Conservation (phyloP, 2,329 filamentous ascomycete genomes). For the Fusarium annulatum region DNA sequence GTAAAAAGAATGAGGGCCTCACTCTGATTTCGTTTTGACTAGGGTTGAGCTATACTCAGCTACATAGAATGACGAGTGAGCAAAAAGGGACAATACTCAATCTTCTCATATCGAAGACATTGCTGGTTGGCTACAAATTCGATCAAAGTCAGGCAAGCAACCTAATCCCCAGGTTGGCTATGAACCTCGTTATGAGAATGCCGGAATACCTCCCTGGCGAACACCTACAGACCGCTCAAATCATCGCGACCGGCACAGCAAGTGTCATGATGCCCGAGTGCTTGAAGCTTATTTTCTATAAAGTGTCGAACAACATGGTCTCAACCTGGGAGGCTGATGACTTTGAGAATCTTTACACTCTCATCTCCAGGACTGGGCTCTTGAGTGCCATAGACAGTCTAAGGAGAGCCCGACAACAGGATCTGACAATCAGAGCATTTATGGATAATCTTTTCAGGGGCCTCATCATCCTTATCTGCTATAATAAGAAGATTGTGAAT, state of each 20-base stretch:
- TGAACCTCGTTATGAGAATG: rapidly evolving
- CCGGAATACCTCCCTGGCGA: neutral
- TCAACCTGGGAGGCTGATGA: rapidly evolving
- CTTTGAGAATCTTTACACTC: rapidly evolving
- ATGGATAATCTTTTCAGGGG: neutral
- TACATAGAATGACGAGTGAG: rapidly evolving
- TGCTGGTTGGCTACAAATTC: rapidly evolving
- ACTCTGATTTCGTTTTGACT: no score
- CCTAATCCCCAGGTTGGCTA: neutral
- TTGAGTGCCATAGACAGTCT: neutral
- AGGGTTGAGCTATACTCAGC: neutral
- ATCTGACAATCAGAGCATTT: neutral
- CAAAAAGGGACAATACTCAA: no score
- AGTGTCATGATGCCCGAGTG: rapidly evolving
- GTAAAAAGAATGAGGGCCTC: no score
- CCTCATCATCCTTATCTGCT: rapidly evolving
- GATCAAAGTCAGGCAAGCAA: rapidly evolving
- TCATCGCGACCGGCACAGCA: rapidly evolving
- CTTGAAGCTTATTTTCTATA: neutral
- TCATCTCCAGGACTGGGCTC: rapidly evolving
- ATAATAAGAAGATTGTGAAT: rapidly evolving
- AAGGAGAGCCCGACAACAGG: rapidly evolving
- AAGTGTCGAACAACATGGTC: rapidly evolving
- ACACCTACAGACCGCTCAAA: neutral
- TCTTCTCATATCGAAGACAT: no score